A percentile compares a stretch with the other conserved stretches of the same genome.
Conservation (phyloP, 768 basidiomycete genomes). For the Strobilomyces echinocephalus region DNA sequence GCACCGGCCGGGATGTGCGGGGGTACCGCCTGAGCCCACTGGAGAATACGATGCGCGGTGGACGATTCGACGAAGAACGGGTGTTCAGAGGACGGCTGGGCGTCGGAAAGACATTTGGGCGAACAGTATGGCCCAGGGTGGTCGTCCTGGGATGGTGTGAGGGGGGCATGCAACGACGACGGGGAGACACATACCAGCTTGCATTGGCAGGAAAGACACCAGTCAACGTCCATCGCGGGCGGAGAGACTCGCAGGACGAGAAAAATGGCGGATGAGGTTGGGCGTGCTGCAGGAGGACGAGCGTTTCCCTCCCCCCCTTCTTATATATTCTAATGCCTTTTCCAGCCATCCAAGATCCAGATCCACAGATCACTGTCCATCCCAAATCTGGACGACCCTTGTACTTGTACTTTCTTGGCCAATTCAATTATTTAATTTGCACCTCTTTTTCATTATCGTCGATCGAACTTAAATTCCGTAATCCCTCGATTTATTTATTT, state of each 20-base stretch:
- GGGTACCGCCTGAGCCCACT: conserved; percentile 31
- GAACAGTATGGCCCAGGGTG: conserved; percentile 50
- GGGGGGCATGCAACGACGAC: not conserved
- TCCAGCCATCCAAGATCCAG: conserved; percentile 17
- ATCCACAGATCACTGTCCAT: conserved; percentile 15
- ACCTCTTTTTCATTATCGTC: conserved; percentile 29
- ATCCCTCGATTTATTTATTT: conserved; percentile 15
- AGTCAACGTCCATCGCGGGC: conserved; percentile 55
- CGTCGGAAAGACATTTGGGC: conserved; percentile 35
- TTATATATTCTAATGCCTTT: conserved; percentile 30
- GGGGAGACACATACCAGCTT: conserved; percentile 43
- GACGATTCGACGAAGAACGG: not conserved
- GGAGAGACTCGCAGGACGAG: not conserved
- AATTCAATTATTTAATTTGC: conserved; percentile 34
- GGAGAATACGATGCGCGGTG: conserved; percentile 16
- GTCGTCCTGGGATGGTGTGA: conserved; percentile 15
- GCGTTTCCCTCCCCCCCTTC: conserved; percentile 8
- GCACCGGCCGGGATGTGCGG: conserved; percentile 30
- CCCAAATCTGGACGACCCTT: conserved; percentile 19
- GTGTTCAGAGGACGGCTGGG: conserved; percentile 31
- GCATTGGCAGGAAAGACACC: conserved; percentile 64
- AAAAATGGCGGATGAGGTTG: conserved; percentile 17
- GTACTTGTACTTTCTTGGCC: conserved; percentile 7
- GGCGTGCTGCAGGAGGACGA: conserved; percentile 14
- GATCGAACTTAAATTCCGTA: conserved; percentile 27